Percentiles rank a stretch among this genome's conserved stretches.
These are phyloP conservation scores for Solanum piurae DNA, from an alignment of 257 asterid genomes.

Conservation along the genomic window DNA sequence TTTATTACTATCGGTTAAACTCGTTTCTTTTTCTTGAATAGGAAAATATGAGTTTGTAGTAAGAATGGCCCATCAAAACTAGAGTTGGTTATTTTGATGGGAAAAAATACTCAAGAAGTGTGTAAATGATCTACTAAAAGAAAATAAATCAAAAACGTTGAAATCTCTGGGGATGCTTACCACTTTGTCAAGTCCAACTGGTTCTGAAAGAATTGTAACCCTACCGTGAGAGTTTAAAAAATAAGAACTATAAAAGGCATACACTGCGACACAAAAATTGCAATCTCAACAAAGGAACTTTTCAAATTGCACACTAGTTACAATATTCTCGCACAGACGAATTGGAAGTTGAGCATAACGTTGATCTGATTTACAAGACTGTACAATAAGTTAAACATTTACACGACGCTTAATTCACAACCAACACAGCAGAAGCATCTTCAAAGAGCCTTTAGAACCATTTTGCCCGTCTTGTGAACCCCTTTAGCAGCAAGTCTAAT, in stretches of 20 bases:
- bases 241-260: not conserved
- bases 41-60: not conserved
- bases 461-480: constrained; percentile 53
- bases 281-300: not conserved
- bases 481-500: constrained; percentile 61
- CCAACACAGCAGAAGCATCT: not conserved
- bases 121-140: not conserved
- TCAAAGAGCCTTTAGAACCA: constrained; percentile 41
- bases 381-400: not conserved
- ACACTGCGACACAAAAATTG: not conserved
- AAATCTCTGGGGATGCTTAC: not conserved
- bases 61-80: not conserved
- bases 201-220: not conserved
- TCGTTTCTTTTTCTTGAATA: not conserved
- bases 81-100: not conserved
- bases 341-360: not conserved
- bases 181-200: not conserved
- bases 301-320: not conserved
- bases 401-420: not conserved
- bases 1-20: not conserved
- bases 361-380: not conserved
- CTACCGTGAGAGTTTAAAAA: not conserved
- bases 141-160: not conserved
- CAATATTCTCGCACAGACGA: not conserved
- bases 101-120: not conserved